phyloP scores from a whole-genome alignment of 495 filamentous ascomycete genomes.

The Delitschia confertaspora region DNA sequence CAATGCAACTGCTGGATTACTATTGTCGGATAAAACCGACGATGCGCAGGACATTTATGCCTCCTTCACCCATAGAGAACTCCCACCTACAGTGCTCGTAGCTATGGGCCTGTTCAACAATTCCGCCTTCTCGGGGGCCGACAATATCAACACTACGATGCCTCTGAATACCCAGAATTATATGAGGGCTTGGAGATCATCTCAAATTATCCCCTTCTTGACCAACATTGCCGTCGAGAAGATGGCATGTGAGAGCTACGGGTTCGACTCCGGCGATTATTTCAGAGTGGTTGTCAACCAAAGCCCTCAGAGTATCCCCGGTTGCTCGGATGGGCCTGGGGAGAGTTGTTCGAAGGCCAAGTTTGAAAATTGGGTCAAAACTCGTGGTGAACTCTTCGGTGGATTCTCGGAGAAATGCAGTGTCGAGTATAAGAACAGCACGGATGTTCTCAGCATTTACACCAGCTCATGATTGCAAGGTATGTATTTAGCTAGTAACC shows the following conservation, averaged over 20 bases:
- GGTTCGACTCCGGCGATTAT: constrained; percentile 15
- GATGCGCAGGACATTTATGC: constrained; percentile 39
- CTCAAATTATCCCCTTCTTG: constrained; percentile 39
- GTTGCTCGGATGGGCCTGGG: constrained; percentile 26
- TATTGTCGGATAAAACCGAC: constrained; percentile 26
- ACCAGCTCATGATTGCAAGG: constrained; percentile 2
- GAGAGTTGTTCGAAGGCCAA: constrained; percentile 25
- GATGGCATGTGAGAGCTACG: constrained; percentile 34
- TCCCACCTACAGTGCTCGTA: constrained; percentile 41
- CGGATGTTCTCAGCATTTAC: constrained; percentile 29
- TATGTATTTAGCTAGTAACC: not conserved
- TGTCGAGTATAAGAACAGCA: constrained; percentile 29
- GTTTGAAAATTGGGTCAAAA: constrained; percentile 13
- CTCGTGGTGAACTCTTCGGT: constrained; percentile 24
- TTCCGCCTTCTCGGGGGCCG: constrained; percentile 37
- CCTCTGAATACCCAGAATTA: constrained; percentile 41
- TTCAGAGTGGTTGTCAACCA: constrained; percentile 30
- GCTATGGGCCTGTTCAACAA: constrained; percentile 46
- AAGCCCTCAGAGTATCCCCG: constrained; percentile 26
- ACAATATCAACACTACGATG: constrained; percentile 42
- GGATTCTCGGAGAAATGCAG: constrained; percentile 25
- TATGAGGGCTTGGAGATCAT: constrained; percentile 40
- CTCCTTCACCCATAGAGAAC: constrained; percentile 45
- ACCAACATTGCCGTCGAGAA: constrained; percentile 40
- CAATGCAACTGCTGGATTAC: constrained; percentile 36